phyloP scores from a whole-genome alignment of 2,329 filamentous ascomycete genomes.

The Ceratocystis destructans region DNA sequence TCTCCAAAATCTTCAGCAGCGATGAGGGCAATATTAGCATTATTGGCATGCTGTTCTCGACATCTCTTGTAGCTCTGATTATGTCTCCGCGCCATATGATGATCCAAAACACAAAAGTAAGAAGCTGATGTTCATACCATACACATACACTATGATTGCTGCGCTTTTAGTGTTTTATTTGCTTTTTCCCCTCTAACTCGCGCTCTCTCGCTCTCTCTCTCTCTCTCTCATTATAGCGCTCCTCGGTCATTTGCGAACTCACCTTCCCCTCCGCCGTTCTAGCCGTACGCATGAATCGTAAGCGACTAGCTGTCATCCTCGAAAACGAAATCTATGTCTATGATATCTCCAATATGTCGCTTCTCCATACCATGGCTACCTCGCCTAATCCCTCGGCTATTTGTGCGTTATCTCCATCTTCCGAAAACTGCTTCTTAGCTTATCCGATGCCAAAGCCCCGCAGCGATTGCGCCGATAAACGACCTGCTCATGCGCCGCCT shows the following conservation, averaged over 20 bases:
- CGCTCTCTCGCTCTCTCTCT: background rate
- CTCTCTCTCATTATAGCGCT: conserved; percentile 32
- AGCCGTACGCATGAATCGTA: conserved; percentile 85
- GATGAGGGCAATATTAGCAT: conserved; percentile 91
- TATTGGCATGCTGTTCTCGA: conserved; percentile 97
- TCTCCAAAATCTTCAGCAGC: conserved; percentile 86
- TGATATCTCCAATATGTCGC: conserved; percentile 96
- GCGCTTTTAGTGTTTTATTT: background rate
- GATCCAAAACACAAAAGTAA: conserved; percentile 93
- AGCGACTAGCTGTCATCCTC: conserved; percentile 80
- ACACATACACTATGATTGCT: too few species aligned
- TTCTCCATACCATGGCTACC: conserved; percentile 82
- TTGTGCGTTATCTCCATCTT: conserved; percentile 83
- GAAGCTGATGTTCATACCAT: conserved; percentile 21
- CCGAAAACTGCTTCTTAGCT: conserved; percentile 88
- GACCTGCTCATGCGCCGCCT: conserved; percentile 74
- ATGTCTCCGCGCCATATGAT: conserved; percentile 82
- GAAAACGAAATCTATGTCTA: conserved; percentile 97
- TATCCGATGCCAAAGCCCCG: conserved; percentile 72
- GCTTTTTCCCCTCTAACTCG: background rate
- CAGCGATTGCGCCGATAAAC: conserved; percentile 42
- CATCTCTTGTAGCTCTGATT: conserved; percentile 85
- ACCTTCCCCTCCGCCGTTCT: conserved; percentile 96
- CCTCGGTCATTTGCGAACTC: conserved; percentile 89
- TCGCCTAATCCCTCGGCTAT: conserved; percentile 87